Conservation (phyloP, 805 yeast genomes). For the Hanseniaspora taiwanica region DNA sequence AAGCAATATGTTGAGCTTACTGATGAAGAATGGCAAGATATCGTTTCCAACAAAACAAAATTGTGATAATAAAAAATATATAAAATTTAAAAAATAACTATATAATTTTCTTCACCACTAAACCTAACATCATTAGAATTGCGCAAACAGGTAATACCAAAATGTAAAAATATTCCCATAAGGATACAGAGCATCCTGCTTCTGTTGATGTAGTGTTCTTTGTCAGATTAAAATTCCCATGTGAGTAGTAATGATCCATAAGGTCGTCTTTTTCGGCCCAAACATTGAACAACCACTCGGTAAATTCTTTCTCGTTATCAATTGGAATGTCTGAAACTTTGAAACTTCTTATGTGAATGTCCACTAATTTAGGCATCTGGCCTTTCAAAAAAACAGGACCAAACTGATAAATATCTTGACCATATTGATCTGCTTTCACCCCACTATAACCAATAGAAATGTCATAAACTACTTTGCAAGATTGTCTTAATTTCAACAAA, state of each 20-base stretch:
- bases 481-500: slow-evolving; percentile 38
- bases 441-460: slow-evolving; percentile 76
- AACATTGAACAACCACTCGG: slow-evolving; percentile 55
- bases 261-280: slow-evolving; percentile 74
- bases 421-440: slow-evolving; percentile 45
- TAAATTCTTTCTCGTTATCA: slow-evolving; percentile 42
- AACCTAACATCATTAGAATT: not conserved
- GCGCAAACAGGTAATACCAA: slow-evolving; percentile 10
- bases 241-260: slow-evolving; percentile 45
- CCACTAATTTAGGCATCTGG: slow-evolving; percentile 52
- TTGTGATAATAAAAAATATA: slow-evolving; percentile 9
- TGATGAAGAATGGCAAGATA: slow-evolving; percentile 39
- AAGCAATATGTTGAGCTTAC: slow-evolving; percentile 42
- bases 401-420: slow-evolving; percentile 66
- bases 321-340: slow-evolving; percentile 52
- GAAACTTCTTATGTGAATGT: slow-evolving; percentile 50
- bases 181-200: slow-evolving; percentile 14
- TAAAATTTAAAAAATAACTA: not conserved
- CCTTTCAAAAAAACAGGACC: slow-evolving; percentile 54
- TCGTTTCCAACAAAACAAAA: slow-evolving; percentile 17
- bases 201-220: slow-evolving; percentile 10
- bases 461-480: slow-evolving; percentile 58
- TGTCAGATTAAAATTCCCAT: slow-evolving; percentile 35
- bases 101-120: not conserved
- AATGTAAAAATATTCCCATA: slow-evolving; percentile 10